Conservation (phyloP, 1,284 basidiomycete species). For the Austroboletus niveus region DNA sequence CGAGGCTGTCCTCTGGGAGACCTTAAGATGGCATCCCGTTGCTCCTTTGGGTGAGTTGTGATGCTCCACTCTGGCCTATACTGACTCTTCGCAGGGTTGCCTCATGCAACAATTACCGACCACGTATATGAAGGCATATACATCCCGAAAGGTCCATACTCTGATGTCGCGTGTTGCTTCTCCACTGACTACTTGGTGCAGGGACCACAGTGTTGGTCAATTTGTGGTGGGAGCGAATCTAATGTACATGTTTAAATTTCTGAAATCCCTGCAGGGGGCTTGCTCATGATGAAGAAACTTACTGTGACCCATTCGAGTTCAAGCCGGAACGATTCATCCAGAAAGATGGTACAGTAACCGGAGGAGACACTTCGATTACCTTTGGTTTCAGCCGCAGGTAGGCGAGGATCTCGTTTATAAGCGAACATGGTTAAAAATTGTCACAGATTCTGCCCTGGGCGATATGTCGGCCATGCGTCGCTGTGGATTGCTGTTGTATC, state of each 20-base stretch:
- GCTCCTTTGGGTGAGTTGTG: conserved; percentile 41
- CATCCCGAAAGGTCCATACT: conserved; percentile 39
- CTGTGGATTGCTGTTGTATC: conserved; percentile 27
- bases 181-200: conserved; percentile 2
- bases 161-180: not conserved
- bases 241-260: not conserved
- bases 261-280: conserved; percentile 39
- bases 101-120: conserved; percentile 41
- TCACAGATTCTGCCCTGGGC: conserved; percentile 29
- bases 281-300: conserved; percentile 41
- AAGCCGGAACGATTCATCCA: conserved; percentile 42
- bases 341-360: conserved; percentile 21
- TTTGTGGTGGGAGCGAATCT: conserved; percentile 37
- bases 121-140: conserved; percentile 43
- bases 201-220: conserved; percentile 44
- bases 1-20: conserved; percentile 50
- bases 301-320: conserved; percentile 43
- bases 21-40: conserved; percentile 49
- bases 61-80: not conserved
- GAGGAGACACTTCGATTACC: conserved; percentile 34
- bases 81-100: conserved; percentile 35
- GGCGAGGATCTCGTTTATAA: not conserved
- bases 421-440: not conserved
- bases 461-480: conserved; percentile 39
- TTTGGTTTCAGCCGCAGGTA: conserved; percentile 50